A percentile compares a stretch with the other conserved stretches of the same genome.
Conservation (phyloP, 2,329 filamentous ascomycete genomes). For the Beauveria asiatica region DNA sequence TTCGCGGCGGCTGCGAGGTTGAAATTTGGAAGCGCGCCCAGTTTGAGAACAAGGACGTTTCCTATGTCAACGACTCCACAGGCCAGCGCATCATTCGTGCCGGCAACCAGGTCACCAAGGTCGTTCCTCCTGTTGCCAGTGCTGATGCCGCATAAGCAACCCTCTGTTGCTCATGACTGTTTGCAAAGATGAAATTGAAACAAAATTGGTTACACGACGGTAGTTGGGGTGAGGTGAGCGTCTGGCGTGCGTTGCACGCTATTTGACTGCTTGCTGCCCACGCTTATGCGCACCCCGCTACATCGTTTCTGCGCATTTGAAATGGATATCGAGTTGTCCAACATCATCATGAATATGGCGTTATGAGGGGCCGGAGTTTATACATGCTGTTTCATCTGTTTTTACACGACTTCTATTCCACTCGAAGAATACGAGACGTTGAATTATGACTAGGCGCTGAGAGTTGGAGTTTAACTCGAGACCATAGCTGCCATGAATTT, state of each 20-base stretch:
- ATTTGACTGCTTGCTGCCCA: too few species aligned
- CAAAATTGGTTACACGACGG: not conserved
- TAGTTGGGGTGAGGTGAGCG: not conserved
- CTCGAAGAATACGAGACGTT: not conserved
- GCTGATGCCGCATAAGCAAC: slow-evolving; percentile 66
- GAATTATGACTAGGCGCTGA: not conserved
- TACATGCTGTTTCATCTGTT: slow-evolving; percentile 1
- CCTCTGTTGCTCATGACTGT: not conserved
- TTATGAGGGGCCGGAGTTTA: slow-evolving; percentile 3
- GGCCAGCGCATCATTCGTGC: slow-evolving; percentile 80
- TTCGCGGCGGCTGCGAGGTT: slow-evolving; percentile 79
- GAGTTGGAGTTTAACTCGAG: not conserved
- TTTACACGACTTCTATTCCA: not conserved
- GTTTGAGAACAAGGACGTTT: slow-evolving; percentile 74
- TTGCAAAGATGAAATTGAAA: not conserved
- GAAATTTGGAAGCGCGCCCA: slow-evolving; percentile 89
- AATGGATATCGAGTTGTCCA: slow-evolving; percentile 5
- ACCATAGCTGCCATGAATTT: slow-evolving; percentile 3
- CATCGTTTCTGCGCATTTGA: slow-evolving; percentile 1
- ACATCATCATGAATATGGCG: slow-evolving; percentile 9
- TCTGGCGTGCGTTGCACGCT: not conserved
- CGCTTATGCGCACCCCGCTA: not conserved
- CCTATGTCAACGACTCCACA: slow-evolving; percentile 69
- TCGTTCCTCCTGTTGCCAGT: slow-evolving; percentile 68
- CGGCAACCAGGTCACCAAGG: slow-evolving; percentile 76